phyloP scores from a whole-genome alignment of 2,329 filamentous ascomycete species.

The Aspergillus transmontanensis region DNA sequence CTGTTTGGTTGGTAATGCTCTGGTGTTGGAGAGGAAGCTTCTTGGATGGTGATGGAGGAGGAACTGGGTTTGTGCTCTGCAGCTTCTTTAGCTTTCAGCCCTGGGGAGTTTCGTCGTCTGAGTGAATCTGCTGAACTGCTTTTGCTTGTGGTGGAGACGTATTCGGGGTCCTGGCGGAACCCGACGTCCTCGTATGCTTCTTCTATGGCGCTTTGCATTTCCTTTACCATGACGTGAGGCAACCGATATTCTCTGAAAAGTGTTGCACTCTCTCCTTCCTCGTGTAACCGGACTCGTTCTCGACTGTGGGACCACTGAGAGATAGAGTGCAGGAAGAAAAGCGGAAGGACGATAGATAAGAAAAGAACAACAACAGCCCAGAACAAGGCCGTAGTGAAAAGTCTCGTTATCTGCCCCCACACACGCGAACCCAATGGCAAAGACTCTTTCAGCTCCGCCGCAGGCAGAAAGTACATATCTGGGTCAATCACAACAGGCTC shows the following conservation, averaged over 20 bases:
- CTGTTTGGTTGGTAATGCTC: not conserved
- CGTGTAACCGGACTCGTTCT: conserved; percentile 74
- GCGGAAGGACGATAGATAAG: conserved; percentile 70
- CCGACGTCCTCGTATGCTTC: conserved; percentile 75
- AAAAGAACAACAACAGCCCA: conserved; percentile 68
- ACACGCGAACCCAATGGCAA: conserved; percentile 32
- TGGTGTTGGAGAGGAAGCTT: not conserved
- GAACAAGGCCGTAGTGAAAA: conserved; percentile 62
- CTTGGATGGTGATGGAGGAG: not conserved
- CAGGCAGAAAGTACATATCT: conserved; percentile 33
- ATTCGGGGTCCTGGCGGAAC: conserved; percentile 69
- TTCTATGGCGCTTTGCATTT: conserved; percentile 75
- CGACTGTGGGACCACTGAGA: conserved; percentile 76
- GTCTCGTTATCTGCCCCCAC: conserved; percentile 37
- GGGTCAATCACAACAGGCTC: conserved; percentile 73
- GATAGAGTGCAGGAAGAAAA: conserved; percentile 74
- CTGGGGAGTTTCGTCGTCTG: not conserved
- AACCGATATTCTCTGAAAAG: conserved; percentile 72
- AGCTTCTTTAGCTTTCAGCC: not conserved
- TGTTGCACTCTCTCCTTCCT: conserved; percentile 68
- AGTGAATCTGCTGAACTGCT: not conserved
- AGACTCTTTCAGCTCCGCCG: conserved; percentile 21
- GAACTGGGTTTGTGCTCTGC: conserved; percentile 1
- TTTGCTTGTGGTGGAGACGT: conserved; percentile 60
- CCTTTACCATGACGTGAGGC: conserved; percentile 69